phyloP scores from a whole-genome alignment of 805 yeast species.

The Vanderwaltozyma yarrowii region DNA sequence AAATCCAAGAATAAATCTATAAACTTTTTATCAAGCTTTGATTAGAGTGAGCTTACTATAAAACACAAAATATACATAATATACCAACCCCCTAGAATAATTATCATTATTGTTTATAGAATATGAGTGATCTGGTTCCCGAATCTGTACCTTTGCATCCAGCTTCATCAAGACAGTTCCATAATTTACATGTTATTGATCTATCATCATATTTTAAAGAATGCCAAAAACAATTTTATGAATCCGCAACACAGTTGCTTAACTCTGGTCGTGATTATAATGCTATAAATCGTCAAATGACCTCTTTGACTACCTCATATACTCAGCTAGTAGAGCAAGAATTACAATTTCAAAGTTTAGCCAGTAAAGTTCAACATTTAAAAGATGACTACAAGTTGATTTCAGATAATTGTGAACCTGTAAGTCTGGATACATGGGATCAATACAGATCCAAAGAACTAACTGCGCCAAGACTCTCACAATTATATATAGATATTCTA shows the following conservation, averaged over 20 bases:
- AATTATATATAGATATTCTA: slow-evolving; percentile 3
- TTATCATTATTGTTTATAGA: too few relatives aligned
- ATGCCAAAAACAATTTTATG: neutral
- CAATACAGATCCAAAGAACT: slow-evolving; percentile 7
- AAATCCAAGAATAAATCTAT: too few relatives aligned
- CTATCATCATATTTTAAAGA: neutral
- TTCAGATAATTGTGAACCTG: slow-evolving; percentile 9
- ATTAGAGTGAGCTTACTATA: too few relatives aligned
- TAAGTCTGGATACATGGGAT: slow-evolving; percentile 17
- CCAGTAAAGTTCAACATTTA: slow-evolving; percentile 2
- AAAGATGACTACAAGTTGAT: slow-evolving; percentile 9
- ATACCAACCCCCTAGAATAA: too few relatives aligned
- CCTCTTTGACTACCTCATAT: neutral
- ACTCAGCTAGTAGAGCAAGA: neutral
- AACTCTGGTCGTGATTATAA: neutral
- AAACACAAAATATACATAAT: too few relatives aligned
- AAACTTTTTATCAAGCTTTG: too few relatives aligned
- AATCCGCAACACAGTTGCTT: neutral
- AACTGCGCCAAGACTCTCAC: slow-evolving; percentile 11
- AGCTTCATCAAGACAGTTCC: neutral
- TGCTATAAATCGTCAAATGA: neutral
- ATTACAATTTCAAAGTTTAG: slow-evolving; percentile 2
- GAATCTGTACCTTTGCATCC: slow-evolving; percentile 1
- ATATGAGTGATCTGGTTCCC: neutral
- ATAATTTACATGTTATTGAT: neutral